phyloP scores from a whole-genome alignment of 2,329 filamentous ascomycete genomes.

The Ceratocystiopsis sp. region DNA sequence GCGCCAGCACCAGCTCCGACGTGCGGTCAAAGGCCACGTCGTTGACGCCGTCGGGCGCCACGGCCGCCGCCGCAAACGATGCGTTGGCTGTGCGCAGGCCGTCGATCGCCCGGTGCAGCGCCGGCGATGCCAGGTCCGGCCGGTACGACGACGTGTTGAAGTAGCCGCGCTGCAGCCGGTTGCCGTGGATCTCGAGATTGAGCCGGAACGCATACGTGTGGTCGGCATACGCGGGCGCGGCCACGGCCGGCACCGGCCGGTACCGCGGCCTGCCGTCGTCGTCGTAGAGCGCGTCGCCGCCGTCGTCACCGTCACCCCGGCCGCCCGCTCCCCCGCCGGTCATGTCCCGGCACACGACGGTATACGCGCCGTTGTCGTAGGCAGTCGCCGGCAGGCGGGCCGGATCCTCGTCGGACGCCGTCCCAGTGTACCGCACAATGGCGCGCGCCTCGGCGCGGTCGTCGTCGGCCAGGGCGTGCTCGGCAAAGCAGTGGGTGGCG shows the following conservation, averaged over 20 bases:
- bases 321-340: no score
- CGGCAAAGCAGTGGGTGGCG: conserved; percentile 41
- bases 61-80: conserved; percentile 29
- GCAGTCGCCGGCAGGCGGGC: conserved; percentile 16
- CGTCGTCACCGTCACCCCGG: no score
- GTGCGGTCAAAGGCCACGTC: conserved; percentile 25
- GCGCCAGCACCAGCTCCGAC: conserved; percentile 43
- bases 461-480: conserved; percentile 26
- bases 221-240: conserved; percentile 29
- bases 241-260: conserved; percentile 22
- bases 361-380: conserved; percentile 16
- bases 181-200: conserved; percentile 42
- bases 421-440: conserved; percentile 26
- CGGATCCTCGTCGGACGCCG: not conserved
- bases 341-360: conserved; percentile 32
- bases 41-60: conserved; percentile 26
- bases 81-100: conserved; percentile 25
- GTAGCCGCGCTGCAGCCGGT: conserved; percentile 38
- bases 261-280: conserved; percentile 13
- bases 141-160: conserved; percentile 40
- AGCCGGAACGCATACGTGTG: conserved; percentile 36
- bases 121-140: conserved; percentile 27
- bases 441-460: conserved; percentile 29
- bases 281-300: no score
- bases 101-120: conserved; percentile 31